These are phyloP conservation scores for Colletotrichum sp. DNA, from an alignment of 2,329 filamentous ascomycete genomes.

Conservation along the genomic window DNA sequence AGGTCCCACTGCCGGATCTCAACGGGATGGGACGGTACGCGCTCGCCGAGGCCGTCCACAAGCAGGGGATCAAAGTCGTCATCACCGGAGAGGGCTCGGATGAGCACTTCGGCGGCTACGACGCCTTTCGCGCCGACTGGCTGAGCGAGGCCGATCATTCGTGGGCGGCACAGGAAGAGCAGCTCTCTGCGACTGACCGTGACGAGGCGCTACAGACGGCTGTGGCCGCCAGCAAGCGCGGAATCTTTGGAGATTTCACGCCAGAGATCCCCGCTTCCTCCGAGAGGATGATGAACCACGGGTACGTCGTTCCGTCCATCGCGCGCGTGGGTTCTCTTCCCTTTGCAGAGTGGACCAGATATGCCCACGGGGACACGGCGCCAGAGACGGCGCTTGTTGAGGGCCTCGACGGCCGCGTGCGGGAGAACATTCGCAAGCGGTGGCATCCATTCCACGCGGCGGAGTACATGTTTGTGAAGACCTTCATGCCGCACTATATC, in stretches of 20 bases:
- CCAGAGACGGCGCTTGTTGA: too few species aligned
- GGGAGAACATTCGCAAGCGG: neutral
- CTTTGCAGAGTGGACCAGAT: too few species aligned
- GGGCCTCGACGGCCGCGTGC: neutral
- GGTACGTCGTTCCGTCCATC: too few species aligned
- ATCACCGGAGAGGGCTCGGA: slow-evolving; percentile 57
- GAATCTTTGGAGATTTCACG: too few species aligned
- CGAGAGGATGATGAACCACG: too few species aligned
- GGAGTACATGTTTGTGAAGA: neutral
- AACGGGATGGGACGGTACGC: neutral
- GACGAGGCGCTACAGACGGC: neutral
- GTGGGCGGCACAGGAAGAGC: neutral
- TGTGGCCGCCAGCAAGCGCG: neutral
- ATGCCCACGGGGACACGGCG: too few species aligned
- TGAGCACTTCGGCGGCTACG: slow-evolving; percentile 59
- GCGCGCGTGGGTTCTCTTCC: too few species aligned
- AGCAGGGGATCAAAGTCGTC: slow-evolving; percentile 56
- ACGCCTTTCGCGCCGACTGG: slow-evolving; percentile 47
- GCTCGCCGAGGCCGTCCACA: slow-evolving; percentile 29
- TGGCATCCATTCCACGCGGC: neutral
- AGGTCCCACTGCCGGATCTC: slow-evolving; percentile 1
- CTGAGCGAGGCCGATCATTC: slow-evolving; percentile 44
- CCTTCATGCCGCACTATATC: slow-evolving; percentile 23
- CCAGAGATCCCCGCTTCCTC: too few species aligned
- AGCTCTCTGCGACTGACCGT: neutral